Percentiles rank a stretch among this genome's conserved stretches.
Conservation (phyloP, 257 asterid genomes). For the Craterostigma plantagineum region DNA sequence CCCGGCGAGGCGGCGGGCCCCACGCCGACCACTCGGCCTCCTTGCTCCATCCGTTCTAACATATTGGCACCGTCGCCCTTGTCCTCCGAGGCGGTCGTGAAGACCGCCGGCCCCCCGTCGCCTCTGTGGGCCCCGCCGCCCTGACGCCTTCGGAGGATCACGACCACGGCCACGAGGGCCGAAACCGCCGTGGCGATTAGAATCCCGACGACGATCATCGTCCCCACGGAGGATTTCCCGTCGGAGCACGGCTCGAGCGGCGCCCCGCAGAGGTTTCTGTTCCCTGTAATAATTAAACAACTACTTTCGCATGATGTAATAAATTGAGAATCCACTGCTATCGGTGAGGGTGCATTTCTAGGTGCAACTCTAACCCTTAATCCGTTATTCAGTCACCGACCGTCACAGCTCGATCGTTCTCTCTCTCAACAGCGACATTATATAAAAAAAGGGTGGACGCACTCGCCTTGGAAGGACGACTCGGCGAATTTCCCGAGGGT, state of each 20-base stretch:
- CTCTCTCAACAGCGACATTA: too few relatives aligned
- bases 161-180: slow-evolving; percentile 22
- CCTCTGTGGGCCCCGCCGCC: slow-evolving; percentile 8
- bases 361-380: too few relatives aligned
- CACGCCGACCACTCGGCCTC: not conserved
- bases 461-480: slow-evolving; percentile 33
- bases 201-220: slow-evolving; percentile 14
- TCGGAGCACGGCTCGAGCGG: slow-evolving; percentile 41
- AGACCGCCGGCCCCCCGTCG: not conserved
- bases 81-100: slow-evolving; percentile 3
- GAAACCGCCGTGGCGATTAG: slow-evolving; percentile 22
- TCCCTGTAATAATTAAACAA: slow-evolving; percentile 41
- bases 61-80: slow-evolving; percentile 8
- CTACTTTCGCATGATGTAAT: too few relatives aligned
- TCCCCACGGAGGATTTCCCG: not conserved
- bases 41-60: slow-evolving; percentile 31
- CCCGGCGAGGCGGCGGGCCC: slow-evolving; percentile 14
- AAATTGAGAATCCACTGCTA: too few relatives aligned
- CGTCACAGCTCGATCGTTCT: too few relatives aligned
- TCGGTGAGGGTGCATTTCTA: too few relatives aligned
- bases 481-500: slow-evolving; percentile 17
- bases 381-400: too few relatives aligned
- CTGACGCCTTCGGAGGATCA: slow-evolving; percentile 25
- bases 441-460: too few relatives aligned
- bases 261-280: slow-evolving; percentile 44